These are phyloP conservation scores for Poa pratensis DNA, from an alignment of 176 grass and related monocot genomes.

Conservation along the genomic window DNA sequence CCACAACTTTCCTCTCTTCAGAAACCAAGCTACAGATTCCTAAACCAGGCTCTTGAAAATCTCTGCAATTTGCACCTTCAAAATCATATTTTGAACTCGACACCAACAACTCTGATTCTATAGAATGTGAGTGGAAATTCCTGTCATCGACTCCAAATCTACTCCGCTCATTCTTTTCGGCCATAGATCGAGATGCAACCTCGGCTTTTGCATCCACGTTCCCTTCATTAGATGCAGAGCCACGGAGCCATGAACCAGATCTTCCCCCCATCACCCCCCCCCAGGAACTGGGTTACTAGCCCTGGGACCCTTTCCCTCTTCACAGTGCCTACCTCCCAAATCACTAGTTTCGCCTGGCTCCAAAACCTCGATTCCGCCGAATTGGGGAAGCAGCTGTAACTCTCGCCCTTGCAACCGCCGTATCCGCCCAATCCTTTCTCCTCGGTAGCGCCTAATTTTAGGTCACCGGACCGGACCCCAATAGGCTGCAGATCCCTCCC, in stretches of 20 bases:
- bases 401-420: background rate
- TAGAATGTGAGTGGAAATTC: slow-evolving; percentile 23
- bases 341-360: background rate
- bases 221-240: background rate
- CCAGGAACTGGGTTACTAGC: slow-evolving; percentile 24
- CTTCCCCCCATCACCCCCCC: background rate
- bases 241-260: slow-evolving; percentile 12
- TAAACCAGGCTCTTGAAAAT: slow-evolving; percentile 10
- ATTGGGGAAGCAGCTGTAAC: background rate
- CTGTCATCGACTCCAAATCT: background rate
- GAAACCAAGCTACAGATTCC: slow-evolving; percentile 23
- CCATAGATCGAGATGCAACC: background rate
- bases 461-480: slow-evolving; percentile 23
- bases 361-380: slow-evolving; percentile 1
- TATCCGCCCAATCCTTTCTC: background rate
- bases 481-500: background rate
- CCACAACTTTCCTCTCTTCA: slow-evolving; percentile 37
- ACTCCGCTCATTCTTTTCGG: background rate
- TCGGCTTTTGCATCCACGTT: slow-evolving; percentile 21
- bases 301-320: slow-evolving; percentile 17
- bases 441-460: slow-evolving; percentile 7
- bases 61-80: slow-evolving; percentile 8
- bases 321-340: slow-evolving; percentile 9
- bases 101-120: background rate
- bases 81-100: slow-evolving; percentile 16